phyloP scores from a whole-genome alignment of 176 grass and related monocot species.

The Elaeis guineensis region DNA sequence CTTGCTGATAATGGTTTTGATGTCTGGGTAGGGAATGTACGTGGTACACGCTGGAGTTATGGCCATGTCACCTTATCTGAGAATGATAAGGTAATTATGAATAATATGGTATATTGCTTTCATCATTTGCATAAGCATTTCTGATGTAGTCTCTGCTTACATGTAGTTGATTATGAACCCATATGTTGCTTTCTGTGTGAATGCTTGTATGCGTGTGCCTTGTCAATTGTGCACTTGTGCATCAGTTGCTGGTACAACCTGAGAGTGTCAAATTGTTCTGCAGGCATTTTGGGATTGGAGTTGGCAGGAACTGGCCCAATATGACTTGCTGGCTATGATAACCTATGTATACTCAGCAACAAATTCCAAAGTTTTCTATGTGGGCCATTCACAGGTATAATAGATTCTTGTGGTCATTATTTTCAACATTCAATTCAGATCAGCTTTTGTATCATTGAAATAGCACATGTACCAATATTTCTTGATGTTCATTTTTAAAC shows the following conservation, averaged over 20 bases:
- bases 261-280: slow-evolving; percentile 8
- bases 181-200: no score
- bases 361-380: slow-evolving; percentile 64
- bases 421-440: not conserved
- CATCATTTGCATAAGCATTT: not conserved
- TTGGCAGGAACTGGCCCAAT: slow-evolving; percentile 92
- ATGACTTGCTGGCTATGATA: slow-evolving; percentile 74
- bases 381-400: slow-evolving; percentile 85
- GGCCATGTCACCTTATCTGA: slow-evolving; percentile 59
- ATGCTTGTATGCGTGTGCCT: no score
- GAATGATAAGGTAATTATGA: slow-evolving; percentile 71
- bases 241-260: not conserved
- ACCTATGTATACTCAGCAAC: slow-evolving; percentile 52
- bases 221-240: no score
- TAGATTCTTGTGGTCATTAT: slow-evolving; percentile 1
- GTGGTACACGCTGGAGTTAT: slow-evolving; percentile 73
- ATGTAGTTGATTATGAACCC: no score
- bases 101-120: not conserved
- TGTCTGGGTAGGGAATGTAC: slow-evolving; percentile 95
- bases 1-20: slow-evolving; percentile 95
- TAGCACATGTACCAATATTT: not conserved
- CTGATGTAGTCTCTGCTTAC: no score
- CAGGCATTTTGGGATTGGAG: slow-evolving; percentile 98
- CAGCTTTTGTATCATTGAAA: no score
- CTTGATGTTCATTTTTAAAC: slow-evolving; percentile 3